Conservation (phyloP, 257 asterid species). For the Buddleja alternifolia region DNA sequence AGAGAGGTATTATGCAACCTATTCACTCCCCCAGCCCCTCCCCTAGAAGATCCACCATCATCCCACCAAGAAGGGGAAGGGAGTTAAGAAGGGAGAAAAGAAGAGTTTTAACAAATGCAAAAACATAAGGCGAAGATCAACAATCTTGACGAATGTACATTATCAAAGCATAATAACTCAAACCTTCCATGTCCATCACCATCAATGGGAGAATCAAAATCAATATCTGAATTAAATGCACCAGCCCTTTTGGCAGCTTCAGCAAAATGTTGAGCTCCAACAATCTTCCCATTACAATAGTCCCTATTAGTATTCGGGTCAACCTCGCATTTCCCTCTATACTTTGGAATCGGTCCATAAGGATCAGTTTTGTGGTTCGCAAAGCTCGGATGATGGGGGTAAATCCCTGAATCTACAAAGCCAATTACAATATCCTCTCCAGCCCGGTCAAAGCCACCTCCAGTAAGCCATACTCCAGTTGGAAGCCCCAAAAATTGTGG, state of each 20-base stretch:
- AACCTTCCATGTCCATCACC: slow-evolving; percentile 99
- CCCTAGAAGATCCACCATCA: too few relatives aligned
- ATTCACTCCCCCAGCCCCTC: too few relatives aligned
- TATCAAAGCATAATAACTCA: slow-evolving; percentile 27
- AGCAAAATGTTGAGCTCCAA: slow-evolving; percentile 99
- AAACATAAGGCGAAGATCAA: not conserved
- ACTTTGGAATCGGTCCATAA: slow-evolving; percentile 83
- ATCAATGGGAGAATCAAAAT: slow-evolving; percentile 90
- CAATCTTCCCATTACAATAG: slow-evolving; percentile 92
- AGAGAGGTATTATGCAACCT: too few relatives aligned
- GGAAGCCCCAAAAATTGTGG: slow-evolving; percentile 98
- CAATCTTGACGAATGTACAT: not conserved
- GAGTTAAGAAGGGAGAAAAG: not conserved
- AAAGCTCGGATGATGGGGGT: slow-evolving; percentile 95
- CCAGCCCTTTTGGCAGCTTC: slow-evolving; percentile 96
- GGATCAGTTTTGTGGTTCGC: slow-evolving; percentile 72
- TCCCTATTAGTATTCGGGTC: slow-evolving; percentile 69
- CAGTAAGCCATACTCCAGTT: slow-evolving; percentile 97
- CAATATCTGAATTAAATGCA: slow-evolving; percentile 75
- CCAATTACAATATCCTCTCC: slow-evolving; percentile 96
- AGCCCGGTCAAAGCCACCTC: slow-evolving; percentile 93
- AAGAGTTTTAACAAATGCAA: not conserved
- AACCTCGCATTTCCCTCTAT: slow-evolving; percentile 87
- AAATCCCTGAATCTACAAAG: slow-evolving; percentile 92
- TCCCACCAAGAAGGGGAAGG: too few relatives aligned